phyloP scores from a whole-genome alignment of 1,139 yeast species.

The Kodamaea sp. region DNA sequence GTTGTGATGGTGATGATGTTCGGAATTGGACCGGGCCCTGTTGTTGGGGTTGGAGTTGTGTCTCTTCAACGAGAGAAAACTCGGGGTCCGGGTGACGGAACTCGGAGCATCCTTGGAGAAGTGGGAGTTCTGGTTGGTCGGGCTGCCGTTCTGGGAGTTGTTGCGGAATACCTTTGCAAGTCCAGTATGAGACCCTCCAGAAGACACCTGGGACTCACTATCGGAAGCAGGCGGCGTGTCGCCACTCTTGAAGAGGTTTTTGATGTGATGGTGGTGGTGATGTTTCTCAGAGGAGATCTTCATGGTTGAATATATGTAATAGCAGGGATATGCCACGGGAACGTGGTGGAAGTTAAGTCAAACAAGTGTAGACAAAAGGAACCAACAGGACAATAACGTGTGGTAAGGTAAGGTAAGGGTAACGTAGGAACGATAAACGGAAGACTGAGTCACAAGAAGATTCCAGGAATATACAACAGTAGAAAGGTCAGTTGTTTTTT shows the following conservation, averaged over 20 bases:
- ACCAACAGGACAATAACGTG: too few relatives aligned
- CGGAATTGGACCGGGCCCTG: slow-evolving; percentile 8
- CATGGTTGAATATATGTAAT: too few relatives aligned
- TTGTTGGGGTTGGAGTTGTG: slow-evolving; percentile 22
- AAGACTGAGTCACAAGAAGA: too few relatives aligned
- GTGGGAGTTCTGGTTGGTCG: background rate
- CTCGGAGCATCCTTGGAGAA: slow-evolving; percentile 4
- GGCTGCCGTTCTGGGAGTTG: slow-evolving; percentile 3
- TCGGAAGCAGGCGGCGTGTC: slow-evolving; percentile 14
- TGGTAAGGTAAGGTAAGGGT: too few relatives aligned
- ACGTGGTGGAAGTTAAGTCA: too few relatives aligned
- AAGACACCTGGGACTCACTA: slow-evolving; percentile 4
- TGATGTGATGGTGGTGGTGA: slow-evolving; percentile 5
- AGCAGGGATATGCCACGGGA: too few relatives aligned
- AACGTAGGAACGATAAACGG: too few relatives aligned
- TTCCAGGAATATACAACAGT: too few relatives aligned
- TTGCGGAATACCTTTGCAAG: slow-evolving; percentile 25
- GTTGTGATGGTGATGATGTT: slow-evolving; percentile 7
- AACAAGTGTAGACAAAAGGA: too few relatives aligned
- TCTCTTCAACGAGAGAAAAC: slow-evolving; percentile 30
- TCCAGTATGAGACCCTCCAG: slow-evolving; percentile 23
- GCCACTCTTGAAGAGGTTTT: slow-evolving; percentile 21
- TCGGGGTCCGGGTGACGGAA: slow-evolving; percentile 25
- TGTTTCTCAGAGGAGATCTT: slow-evolving; percentile 4
- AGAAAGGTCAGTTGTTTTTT: too few relatives aligned